Percentiles rank a stretch among this genome's conserved stretches.
Evolutionary conservation across 1,284 basidiomycete genomes (phyloP).

Genomic region (Entoloma clypeatum): DNA sequence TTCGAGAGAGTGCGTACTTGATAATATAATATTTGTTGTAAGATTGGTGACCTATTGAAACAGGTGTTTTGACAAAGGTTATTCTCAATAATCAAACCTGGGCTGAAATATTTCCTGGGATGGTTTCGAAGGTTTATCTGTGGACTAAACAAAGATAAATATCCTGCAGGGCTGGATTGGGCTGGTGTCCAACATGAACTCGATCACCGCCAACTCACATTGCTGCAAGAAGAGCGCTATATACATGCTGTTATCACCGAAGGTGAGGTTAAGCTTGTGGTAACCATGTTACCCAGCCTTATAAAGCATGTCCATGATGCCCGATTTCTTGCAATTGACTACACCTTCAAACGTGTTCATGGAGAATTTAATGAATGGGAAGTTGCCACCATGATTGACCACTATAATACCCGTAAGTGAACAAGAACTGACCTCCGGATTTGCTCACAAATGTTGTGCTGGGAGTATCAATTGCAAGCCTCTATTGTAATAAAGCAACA

Average conservation of each 20-base stretch:
- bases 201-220: background rate
- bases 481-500: slow-evolving; percentile 17
- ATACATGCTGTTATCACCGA: background rate
- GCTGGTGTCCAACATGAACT: background rate
- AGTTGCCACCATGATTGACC: slow-evolving; percentile 12
- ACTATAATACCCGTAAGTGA: slow-evolving; percentile 11
- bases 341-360: slow-evolving; percentile 17
- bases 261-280: slow-evolving; percentile 6
- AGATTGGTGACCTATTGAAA: too few relatives aligned
- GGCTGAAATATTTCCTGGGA: background rate
- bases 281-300: slow-evolving; percentile 16
- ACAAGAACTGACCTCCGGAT: background rate
- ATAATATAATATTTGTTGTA: too few relatives aligned
- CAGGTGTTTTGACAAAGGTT: too few relatives aligned
- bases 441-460: background rate
- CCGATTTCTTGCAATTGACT: slow-evolving; percentile 15
- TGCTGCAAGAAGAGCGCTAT: background rate
- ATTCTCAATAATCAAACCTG: too few relatives aligned
- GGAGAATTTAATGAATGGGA: slow-evolving; percentile 20
- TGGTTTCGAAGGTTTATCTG: background rate
- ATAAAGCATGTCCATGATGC: slow-evolving; percentile 13
- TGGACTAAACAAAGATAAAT: too few relatives aligned
- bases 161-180: background rate
- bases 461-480: slow-evolving; percentile 17
- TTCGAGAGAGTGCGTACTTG: slow-evolving; percentile 1